Evolutionary conservation across 2,329 filamentous ascomycete genomes (phyloP).

Genomic region (Beauveria sp.): DNA sequence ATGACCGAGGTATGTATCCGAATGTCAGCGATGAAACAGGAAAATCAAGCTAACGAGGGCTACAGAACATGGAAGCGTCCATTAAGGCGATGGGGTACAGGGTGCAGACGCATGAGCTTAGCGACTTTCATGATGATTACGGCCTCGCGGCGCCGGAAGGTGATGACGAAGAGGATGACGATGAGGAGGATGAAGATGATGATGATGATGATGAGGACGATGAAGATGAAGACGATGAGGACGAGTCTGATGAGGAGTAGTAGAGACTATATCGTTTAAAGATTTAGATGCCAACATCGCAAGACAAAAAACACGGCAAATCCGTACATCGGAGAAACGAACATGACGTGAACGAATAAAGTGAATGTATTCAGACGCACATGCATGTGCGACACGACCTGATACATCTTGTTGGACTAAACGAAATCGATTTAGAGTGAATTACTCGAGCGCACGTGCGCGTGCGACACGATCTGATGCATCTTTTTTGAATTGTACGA

Average conservation of each 20-base stretch:
- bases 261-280: conserved; percentile 14
- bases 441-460: too few species aligned
- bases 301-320: background rate
- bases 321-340: background rate
- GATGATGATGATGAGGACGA: conserved; percentile 38
- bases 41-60: conserved; percentile 13
- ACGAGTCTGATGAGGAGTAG: conserved; percentile 24
- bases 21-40: background rate
- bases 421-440: too few species aligned
- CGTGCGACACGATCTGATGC: background rate
- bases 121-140: conserved; percentile 84
- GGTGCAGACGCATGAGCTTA: conserved; percentile 64
- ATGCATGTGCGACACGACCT: background rate
- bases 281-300: background rate
- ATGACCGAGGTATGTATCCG: conserved; percentile 65
- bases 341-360: background rate
- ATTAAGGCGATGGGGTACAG: conserved; percentile 73
- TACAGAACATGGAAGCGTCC: conserved; percentile 64
- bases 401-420: too few species aligned
- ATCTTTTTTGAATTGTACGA: too few species aligned
- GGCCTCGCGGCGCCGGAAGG: conserved; percentile 60
- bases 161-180: conserved; percentile 54
- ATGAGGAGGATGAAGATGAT: conserved; percentile 35
- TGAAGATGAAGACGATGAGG: conserved; percentile 15
- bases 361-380: background rate